A percentile compares a stretch with the other conserved stretches of the same genome.
Conservation (phyloP, 2,329 filamentous ascomycete species). For the Xylariaceae sp. region DNA sequence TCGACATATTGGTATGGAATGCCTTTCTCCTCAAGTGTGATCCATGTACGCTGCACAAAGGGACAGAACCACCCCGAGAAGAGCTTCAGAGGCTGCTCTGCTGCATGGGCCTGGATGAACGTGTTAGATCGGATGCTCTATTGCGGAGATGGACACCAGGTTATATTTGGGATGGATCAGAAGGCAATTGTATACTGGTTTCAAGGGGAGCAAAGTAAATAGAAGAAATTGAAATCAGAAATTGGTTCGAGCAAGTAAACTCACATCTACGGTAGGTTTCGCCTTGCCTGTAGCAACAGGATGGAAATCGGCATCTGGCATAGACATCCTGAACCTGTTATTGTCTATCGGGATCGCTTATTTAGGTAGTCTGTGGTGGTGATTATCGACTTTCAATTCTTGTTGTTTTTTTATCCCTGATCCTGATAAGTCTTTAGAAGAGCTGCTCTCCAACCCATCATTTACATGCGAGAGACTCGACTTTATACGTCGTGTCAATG, state of each 20-base stretch:
- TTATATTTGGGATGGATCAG: too few species aligned
- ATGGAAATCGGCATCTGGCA: background rate
- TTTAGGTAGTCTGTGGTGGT: too few species aligned
- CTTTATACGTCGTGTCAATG: too few species aligned
- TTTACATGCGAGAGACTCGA: too few species aligned
- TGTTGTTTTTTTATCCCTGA: too few species aligned
- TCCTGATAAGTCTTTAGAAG: too few species aligned
- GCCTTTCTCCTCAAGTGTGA: constrained; percentile 54
- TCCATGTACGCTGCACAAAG: constrained; percentile 52
- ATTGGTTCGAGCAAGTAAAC: background rate
- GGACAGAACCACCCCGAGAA: constrained; percentile 25
- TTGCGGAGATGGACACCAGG: too few species aligned
- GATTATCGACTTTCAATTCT: too few species aligned
- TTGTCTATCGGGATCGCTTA: background rate
- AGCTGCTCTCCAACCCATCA: too few species aligned
- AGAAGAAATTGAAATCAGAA: background rate
- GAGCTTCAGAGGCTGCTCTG: constrained; percentile 20
- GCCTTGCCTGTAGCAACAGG: background rate
- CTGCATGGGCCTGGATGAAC: constrained; percentile 22
- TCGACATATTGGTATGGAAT: constrained; percentile 58
- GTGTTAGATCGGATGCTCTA: too few species aligned
- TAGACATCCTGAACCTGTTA: background rate
- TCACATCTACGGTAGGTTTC: constrained; percentile 17
- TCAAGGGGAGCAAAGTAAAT: background rate
- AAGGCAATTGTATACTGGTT: too few species aligned